Base-by-base conservation (phyloP, 139 green algal species). In the Diplosphaera chodatii region DNA sequence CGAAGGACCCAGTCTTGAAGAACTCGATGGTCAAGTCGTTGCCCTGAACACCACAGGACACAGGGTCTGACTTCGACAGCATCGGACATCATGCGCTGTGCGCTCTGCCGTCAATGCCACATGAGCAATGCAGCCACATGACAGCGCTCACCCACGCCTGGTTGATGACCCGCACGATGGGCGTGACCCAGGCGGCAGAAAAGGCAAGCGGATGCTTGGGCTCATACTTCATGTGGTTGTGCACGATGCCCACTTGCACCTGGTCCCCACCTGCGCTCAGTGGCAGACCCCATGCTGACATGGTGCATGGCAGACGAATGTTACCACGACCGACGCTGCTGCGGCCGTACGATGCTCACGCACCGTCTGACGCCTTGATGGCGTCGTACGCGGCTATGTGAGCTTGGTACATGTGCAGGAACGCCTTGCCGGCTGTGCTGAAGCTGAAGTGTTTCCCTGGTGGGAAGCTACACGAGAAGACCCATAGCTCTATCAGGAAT, bases 291-390 rank as follows among this genome's bases (percentile, higher is more conserved):
- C 22, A 4, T 32, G 40, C 21, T n/a, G 21, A 18, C 22, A 30
- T 64, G n/a, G n/a, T n/a, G n/a, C n/a, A n/a, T n/a, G n/a, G n/a
- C n/a, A n/a, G n/a, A n/a, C n/a, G n/a, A n/a, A n/a, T n/a, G n/a
- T n/a, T n/a, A n/a, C n/a, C n/a, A n/a, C n/a, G n/a, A n/a, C n/a
- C n/a, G n/a, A n/a, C n/a, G n/a, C n/a, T n/a, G n/a, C n/a, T n/a
- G n/a, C n/a, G n/a, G n/a, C n/a, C 55, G 21, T 13, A 13, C 20
- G 55, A 15, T 28, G 15, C 15, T n/a, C 23, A 32, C n/a, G n/a
- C 55, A 78, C 78, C 78, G 55, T 83, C 76, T 70, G 85, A 63
- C 0, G 71, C 68, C 70, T 93, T 94, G 74, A 94, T 89, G 30
- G 84, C 82, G 1, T 78, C 37, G 74, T 94, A 94, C 0, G 77